Conservation (phyloP, 768 basidiomycete genomes). For the Tylopilus felleus region DNA sequence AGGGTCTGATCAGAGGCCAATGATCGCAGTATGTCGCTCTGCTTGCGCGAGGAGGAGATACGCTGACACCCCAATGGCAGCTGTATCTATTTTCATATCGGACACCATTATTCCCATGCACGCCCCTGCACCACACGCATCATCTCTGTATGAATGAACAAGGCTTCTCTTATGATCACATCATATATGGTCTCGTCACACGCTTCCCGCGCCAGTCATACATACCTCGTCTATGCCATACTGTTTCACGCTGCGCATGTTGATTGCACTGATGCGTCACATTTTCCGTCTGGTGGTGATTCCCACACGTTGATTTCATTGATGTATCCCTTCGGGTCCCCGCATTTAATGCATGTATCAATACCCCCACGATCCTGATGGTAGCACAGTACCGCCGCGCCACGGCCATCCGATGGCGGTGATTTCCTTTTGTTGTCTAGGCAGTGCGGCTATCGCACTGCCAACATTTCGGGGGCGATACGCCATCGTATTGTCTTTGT, state of each 20-base stretch:
- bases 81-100: constrained; percentile 20
- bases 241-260: constrained; percentile 7
- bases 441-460: not conserved
- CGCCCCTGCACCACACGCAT: constrained; percentile 14
- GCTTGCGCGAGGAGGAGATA: not conserved
- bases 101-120: constrained; percentile 25
- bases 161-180: constrained; percentile 13
- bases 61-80: constrained; percentile 8
- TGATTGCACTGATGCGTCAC: not conserved
- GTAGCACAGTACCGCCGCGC: constrained; percentile 1
- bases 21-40: constrained; percentile 8
- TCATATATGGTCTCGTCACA: constrained; percentile 8
- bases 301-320: constrained; percentile 16
- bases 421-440: not conserved
- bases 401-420: not conserved
- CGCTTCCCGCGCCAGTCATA: not conserved
- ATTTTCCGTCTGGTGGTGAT: not conserved
- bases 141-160: constrained; percentile 18
- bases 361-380: constrained; percentile 4
- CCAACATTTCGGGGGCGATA: not conserved
- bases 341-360: constrained; percentile 14
- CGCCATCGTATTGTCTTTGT: not conserved
- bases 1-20: constrained; percentile 21
- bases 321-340: constrained; percentile 11
- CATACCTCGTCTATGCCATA: constrained; percentile 11